Evolutionary conservation across 331 rosid genomes (phyloP), one percentile per base, ranked within the genome.

Genomic region (Spiraea crenata): DNA sequence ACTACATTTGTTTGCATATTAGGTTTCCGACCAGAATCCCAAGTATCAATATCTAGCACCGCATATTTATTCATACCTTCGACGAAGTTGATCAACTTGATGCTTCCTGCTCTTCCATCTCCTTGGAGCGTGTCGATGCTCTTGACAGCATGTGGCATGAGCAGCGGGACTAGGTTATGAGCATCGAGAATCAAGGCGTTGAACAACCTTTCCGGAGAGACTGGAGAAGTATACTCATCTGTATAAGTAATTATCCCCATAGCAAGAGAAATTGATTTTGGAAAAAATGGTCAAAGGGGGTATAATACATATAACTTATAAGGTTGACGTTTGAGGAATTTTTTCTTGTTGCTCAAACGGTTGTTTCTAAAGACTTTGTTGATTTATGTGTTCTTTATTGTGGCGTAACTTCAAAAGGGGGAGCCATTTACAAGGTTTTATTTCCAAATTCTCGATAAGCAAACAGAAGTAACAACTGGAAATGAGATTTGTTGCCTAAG

Each of bases 161-260:
- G 61, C 54, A 72, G 70, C 46, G 87, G 88, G 58, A 83, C 58
- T 47, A 79, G 78, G 63, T 67, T 79, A 76, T 63, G 80, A 47
- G 81, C 74, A 63, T 82, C 87, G 41, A 57, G 35, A 58, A 77
- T 77, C 71, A 80, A 57, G 72, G 87, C 91, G 68, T 84, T 86
- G 79, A 86, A 82, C 77, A 82, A 70, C 77, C 84, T 81, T 13
- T 65, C 15, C 10, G 83, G 82, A 7, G 86, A 57, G 74, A 83
- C 39, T 55, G 82, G 57, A 9, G 84, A 83, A 8, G 75, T 41
- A 44, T 58, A 57, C 73, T 85, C 84, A 38, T 57, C 72, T 14
- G 46, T 50, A 70, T 58, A 45, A 1, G 66, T 74, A 59, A 48
- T 17, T 7, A 83, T 57, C 58, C 74, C 84, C 90, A 86, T 83